Percentiles rank a stretch among this genome's conserved stretches.
Evolutionary conservation across 306 rosid genomes (phyloP).

Genomic region (Quercus dentata): DNA sequence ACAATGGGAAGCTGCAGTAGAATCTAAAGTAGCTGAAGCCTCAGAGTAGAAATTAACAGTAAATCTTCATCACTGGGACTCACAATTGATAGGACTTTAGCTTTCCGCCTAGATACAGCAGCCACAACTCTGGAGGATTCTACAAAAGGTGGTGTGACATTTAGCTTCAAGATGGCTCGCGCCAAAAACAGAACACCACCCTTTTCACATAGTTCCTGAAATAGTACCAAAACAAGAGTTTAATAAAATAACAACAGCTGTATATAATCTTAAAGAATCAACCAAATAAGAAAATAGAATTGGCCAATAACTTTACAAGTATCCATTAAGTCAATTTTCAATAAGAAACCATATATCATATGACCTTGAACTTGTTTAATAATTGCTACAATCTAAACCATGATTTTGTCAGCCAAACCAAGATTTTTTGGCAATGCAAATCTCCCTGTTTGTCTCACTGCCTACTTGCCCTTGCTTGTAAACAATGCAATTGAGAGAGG

Average conservation of each 20-base stretch:
- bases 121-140: slow-evolving; percentile 58
- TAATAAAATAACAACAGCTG: background rate
- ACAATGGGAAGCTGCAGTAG: slow-evolving; percentile 22
- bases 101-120: slow-evolving; percentile 73
- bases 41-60: slow-evolving; percentile 1
- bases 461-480: too few species aligned
- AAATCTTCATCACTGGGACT: slow-evolving; percentile 35
- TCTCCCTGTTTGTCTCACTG: too few species aligned
- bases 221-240: slow-evolving; percentile 11
- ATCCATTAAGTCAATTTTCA: slow-evolving; percentile 7
- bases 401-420: background rate
- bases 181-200: slow-evolving; percentile 85
- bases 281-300: background rate
- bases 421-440: too few species aligned
- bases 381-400: background rate
- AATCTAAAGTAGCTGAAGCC: slow-evolving; percentile 24
- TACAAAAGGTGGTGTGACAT: slow-evolving; percentile 31
- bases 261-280: background rate
- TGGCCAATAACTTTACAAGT: background rate
- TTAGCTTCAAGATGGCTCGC: slow-evolving; percentile 70
- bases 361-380: background rate
- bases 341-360: background rate
- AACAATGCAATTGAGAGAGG: too few species aligned
- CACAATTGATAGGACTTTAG: slow-evolving; percentile 77
- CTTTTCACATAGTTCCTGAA: slow-evolving; percentile 84